phyloP scores from a whole-genome alignment of 768 basidiomycete genomes.

The Lactarius vividus region DNA sequence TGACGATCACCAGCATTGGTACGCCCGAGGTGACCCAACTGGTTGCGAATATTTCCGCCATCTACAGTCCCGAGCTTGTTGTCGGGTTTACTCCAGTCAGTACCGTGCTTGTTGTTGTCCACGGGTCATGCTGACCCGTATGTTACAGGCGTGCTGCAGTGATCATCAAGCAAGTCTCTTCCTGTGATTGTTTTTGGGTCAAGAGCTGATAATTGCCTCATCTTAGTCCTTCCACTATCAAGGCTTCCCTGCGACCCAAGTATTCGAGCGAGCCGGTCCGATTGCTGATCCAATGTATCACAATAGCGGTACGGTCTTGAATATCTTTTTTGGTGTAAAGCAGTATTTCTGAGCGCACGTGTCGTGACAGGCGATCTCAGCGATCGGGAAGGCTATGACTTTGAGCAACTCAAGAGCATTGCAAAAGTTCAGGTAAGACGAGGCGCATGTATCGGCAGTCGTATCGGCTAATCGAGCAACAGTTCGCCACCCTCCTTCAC shows the following conservation, averaged over 20 bases:
- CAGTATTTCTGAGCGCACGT: conserved; percentile 4
- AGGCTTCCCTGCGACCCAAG: conserved; percentile 82
- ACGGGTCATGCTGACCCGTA: background rate
- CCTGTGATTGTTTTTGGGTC: background rate
- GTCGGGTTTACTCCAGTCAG: conserved; percentile 65
- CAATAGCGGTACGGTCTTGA: conserved; percentile 57
- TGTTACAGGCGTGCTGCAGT: conserved; percentile 73
- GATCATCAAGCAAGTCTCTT: conserved; percentile 68
- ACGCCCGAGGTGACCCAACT: conserved; percentile 73
- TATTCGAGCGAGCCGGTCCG: conserved; percentile 84
- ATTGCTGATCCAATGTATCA: conserved; percentile 91
- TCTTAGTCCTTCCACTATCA: conserved; percentile 71
- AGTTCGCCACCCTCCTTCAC: conserved; percentile 40
- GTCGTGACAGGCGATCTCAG: conserved; percentile 63
- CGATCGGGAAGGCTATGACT: conserved; percentile 76
- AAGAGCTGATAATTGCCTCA: conserved; percentile 5
- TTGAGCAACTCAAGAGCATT: conserved; percentile 77
- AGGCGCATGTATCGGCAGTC: background rate
- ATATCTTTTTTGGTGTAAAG: background rate
- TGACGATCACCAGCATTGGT: conserved; percentile 55
- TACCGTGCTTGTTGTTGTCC: conserved; percentile 9
- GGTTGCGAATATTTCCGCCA: conserved; percentile 66
- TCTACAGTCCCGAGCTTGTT: conserved; percentile 78
- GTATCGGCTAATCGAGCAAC: background rate
- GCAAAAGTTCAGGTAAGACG: conserved; percentile 78